Conservation (phyloP, 306 rosid species). For the Trichosanthes cucumerina region DNA sequence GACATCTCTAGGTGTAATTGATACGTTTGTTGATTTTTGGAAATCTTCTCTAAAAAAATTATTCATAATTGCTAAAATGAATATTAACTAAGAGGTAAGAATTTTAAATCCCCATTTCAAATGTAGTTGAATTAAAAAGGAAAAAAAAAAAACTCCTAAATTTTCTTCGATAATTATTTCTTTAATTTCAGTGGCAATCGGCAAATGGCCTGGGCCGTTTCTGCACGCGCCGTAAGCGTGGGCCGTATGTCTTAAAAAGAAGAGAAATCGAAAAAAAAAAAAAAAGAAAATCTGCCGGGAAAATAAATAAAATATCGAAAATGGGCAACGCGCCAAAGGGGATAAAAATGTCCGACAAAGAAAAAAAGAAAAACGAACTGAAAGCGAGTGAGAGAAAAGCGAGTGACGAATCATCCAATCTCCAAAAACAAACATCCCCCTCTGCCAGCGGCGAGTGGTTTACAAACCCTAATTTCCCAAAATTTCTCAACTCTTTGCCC, state of each 20-base stretch:
- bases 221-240: not conserved
- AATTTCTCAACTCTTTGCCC: conserved; percentile 12
- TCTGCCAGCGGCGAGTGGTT: conserved; percentile 10
- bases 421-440: not conserved
- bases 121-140: too few relatives aligned
- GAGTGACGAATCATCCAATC: not conserved
- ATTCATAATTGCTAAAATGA: too few relatives aligned
- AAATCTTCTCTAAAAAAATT: too few relatives aligned
- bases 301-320: not conserved
- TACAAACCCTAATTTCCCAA: conserved; percentile 20
- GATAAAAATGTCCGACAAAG: not conserved
- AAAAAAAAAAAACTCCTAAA: too few relatives aligned
- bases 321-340: not conserved
- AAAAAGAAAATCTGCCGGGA: not conserved
- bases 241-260: not conserved
- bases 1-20: too few relatives aligned
- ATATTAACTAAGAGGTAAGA: too few relatives aligned
- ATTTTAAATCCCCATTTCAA: too few relatives aligned
- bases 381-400: conserved; percentile 16
- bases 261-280: not conserved
- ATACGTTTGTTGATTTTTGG: too few relatives aligned
- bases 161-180: not conserved
- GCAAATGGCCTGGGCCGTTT: not conserved
- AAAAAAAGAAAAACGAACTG: not conserved
- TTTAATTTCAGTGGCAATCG: not conserved